These are phyloP conservation scores for Yamadazyma blattariae DNA, from an alignment of 1,139 yeast genomes.

Conservation along the genomic window DNA sequence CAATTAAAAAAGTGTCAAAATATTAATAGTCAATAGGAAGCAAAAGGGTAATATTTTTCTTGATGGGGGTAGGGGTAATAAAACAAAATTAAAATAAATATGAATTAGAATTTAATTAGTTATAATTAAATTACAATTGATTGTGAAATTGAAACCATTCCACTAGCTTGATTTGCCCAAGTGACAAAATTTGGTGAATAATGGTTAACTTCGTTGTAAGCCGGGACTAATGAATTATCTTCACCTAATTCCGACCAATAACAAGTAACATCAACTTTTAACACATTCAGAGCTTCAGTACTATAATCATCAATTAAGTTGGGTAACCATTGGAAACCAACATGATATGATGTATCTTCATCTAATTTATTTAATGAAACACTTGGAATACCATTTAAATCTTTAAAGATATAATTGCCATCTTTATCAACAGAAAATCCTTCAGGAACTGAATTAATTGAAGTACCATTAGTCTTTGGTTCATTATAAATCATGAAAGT, in stretches of 20 bases:
- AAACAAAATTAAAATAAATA: too few species aligned
- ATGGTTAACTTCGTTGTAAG: constrained; percentile 62
- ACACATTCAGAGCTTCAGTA: constrained; percentile 27
- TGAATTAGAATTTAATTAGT: too few species aligned
- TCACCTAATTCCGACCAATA: constrained; percentile 66
- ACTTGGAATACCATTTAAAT: constrained; percentile 59
- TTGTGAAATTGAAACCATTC: constrained; percentile 58
- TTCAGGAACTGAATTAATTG: constrained; percentile 32
- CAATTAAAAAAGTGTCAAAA: neutral
- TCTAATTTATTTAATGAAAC: constrained; percentile 62
- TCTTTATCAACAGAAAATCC: constrained; percentile 50
- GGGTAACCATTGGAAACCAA: constrained; percentile 81
- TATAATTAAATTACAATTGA: too few species aligned
- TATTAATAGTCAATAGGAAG: neutral
- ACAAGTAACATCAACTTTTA: constrained; percentile 62
- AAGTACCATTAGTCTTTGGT: constrained; percentile 6
- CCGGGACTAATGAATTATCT: constrained; percentile 55
- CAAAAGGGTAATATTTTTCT: too few species aligned
- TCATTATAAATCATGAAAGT: constrained; percentile 49
- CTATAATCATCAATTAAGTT: constrained; percentile 48
- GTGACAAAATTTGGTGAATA: constrained; percentile 64
- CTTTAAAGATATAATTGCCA: constrained; percentile 54
- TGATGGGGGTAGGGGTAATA: too few species aligned
- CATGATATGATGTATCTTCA: constrained; percentile 55
- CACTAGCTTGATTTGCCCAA: constrained; percentile 65